phyloP scores from a whole-genome alignment of 1,139 yeast species.

The Saccharomyces hybrid region DNA sequence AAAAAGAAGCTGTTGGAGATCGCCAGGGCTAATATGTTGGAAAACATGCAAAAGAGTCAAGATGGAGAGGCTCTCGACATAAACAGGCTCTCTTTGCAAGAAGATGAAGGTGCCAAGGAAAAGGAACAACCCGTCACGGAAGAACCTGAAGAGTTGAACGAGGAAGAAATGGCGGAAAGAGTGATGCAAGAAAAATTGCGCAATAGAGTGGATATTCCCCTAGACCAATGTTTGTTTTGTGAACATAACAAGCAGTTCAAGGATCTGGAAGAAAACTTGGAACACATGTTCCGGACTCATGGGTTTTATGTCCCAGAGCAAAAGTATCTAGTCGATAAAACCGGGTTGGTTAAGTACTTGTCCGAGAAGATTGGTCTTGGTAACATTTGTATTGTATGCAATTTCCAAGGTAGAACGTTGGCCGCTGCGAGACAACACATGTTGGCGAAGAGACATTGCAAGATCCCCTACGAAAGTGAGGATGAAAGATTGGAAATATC shows the following conservation, averaged over 20 bases:
- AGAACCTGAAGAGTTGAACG: conserved; percentile 28
- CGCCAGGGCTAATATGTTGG: conserved; percentile 50
- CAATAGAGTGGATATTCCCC: conserved; percentile 61
- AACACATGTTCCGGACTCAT: conserved; percentile 68
- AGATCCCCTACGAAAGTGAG: conserved; percentile 80
- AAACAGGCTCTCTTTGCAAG: conserved; percentile 2
- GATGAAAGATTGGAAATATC: conserved; percentile 83
- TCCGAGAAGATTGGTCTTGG: conserved; percentile 93
- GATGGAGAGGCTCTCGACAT: conserved; percentile 2
- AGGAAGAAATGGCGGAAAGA: conserved; percentile 45
- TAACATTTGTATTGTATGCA: conserved; percentile 78
- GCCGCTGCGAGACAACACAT: conserved; percentile 92
- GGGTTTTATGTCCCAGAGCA: conserved; percentile 86
- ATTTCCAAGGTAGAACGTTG: conserved; percentile 75
- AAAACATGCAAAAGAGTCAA: conserved; percentile 16
- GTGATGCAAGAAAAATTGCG: conserved; percentile 50
- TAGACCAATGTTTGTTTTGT: conserved; percentile 74
- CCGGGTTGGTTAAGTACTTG: conserved; percentile 69
- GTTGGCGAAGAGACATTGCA: conserved; percentile 79
- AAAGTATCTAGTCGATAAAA: conserved; percentile 57
- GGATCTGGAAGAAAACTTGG: conserved; percentile 53
- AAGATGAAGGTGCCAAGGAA: conserved; percentile 7
- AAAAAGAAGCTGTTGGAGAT: conserved; percentile 56
- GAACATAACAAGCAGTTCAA: conserved; percentile 39
- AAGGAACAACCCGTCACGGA: conserved; percentile 9